Evolutionary conservation across 225 moss, liverwort and hornwort genomes (phyloP), one percentile per base, ranked within the genome.

Genomic region (Bryum argenteum): DNA sequence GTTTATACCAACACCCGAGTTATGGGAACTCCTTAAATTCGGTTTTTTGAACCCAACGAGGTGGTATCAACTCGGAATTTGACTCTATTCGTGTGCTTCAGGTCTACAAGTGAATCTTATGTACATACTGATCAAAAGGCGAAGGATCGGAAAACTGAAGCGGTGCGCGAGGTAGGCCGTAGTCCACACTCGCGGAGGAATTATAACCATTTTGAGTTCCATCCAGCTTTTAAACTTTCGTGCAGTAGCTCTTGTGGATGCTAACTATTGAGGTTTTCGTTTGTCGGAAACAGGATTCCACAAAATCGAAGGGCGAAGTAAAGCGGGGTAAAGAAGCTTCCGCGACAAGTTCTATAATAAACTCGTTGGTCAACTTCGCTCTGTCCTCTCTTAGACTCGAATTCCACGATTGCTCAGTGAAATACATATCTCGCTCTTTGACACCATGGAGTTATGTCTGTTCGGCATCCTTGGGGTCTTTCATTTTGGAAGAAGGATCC

Each of bases 351-450:
- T 83, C 88, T 48, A 68, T 91, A 14, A 63, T 75, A 2, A 77
- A 82, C 61, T 83, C 88, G 53, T 26, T 98, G 75, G 82, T 76
- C 58, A 91, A 86, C 81, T 74, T 94, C 76, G 85, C 81, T 23
- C 72, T 98, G 33, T 87, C 90, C 38, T 85, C 92, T 39, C 78
- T 94, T 56, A 91, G 88, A 70, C 23, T 94, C 74, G 91, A 98
- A 80, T 41, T 98, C 9, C 90, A 82, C 37, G 84, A 92, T 69
- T 88, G 85, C 66, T 92, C 82, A 42, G 66, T 92, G 15, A 80
- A 75, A 72, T 65, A 91, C 71, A 78, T 89, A 20, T 89, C 90
- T 16, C 78, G 75, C 72, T 67, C 88, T 58, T 63, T 80, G 37
- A 86, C 81, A 69, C 82, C 80, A 52, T 63, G 58, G 70, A 86